Evolutionary conservation across 306 rosid genomes (phyloP), one percentile per base, ranked within the genome.

Genomic region (Carpinus fangiana): DNA sequence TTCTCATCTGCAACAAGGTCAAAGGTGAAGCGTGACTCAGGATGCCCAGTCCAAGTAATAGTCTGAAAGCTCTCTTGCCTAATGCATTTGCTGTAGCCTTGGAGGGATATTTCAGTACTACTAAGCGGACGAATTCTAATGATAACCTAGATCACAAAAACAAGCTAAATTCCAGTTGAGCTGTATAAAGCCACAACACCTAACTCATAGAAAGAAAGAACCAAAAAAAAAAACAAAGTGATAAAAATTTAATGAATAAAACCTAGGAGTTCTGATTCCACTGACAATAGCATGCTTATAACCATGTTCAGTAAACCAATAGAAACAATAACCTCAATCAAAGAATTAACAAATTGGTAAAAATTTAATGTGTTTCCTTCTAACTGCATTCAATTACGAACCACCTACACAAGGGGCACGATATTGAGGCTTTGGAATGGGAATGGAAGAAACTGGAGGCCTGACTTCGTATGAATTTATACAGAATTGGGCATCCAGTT

Each of bases 1-100:
- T 84, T 84, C 92, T 95, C 99, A 62, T 95, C 99, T 53, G 99
- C 98, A 86, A 95, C 99, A 70, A 91, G 71, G 78, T 95, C 99
- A 83, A 95, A 95, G 1, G 99, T 95, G 77, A 87, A 95, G 3
- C 98, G 96, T 11, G 98, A 89, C 86, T 95, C 98, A 2, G 98
- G 98, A 82, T 82, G 99, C 67, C 98, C 99, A 1, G 90, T 90
- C 99, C 99, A 95, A 73, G 94, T 82, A 77, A 93, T 80, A 12
- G 96, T 74, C 79, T 95, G 96, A 72, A 66, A 81, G 86, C 91
- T 93, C 84, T 95, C 98, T 75, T 93, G 99, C 84, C 80, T 91
- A 74, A 91, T 73, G 20, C 99, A 95, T 76, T 91, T 95, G n/a
- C 79, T 81, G 70, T 86, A 68, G 55, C 99, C 99, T 93, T 95